Conservation (phyloP, 164 flowering plant genomes). For the Annona cherimola region DNA sequence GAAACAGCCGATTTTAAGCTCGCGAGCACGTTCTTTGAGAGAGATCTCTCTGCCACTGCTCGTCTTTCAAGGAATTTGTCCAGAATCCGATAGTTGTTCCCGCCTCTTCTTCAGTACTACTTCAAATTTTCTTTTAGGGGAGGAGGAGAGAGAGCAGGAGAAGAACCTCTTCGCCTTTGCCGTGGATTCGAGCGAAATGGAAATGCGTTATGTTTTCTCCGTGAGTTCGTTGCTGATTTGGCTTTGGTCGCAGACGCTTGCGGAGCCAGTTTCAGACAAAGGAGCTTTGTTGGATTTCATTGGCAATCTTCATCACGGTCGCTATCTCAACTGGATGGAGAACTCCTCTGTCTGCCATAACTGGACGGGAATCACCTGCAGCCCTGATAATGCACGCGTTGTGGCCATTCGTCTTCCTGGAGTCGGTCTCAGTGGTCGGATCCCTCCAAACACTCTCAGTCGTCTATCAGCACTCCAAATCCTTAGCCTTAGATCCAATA, state of each 20-base stretch:
- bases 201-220: constrained; percentile 4
- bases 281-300: constrained; percentile 66
- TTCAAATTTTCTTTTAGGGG: not conserved
- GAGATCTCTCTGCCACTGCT: constrained; percentile 4
- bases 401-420: constrained; percentile 60
- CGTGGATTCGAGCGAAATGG: constrained; percentile 3
- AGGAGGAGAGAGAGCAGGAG: not conserved
- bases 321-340: constrained; percentile 51
- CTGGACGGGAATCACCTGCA: constrained; percentile 70
- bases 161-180: not conserved
- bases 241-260: not conserved
- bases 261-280: constrained; percentile 49
- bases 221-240: not conserved
- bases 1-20: not conserved
- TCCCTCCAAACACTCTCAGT: constrained; percentile 61
- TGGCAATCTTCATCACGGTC: constrained; percentile 33
- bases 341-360: constrained; percentile 12
- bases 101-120: not conserved
- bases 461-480: constrained; percentile 52
- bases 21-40: constrained; percentile 4
- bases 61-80: constrained; percentile 8
- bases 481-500: constrained; percentile 62
- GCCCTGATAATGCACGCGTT: constrained; percentile 39
- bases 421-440: constrained; percentile 47
- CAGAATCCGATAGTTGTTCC: not conserved